phyloP scores from a whole-genome alignment of 768 basidiomycete species.

The Pisolithus sp. region DNA sequence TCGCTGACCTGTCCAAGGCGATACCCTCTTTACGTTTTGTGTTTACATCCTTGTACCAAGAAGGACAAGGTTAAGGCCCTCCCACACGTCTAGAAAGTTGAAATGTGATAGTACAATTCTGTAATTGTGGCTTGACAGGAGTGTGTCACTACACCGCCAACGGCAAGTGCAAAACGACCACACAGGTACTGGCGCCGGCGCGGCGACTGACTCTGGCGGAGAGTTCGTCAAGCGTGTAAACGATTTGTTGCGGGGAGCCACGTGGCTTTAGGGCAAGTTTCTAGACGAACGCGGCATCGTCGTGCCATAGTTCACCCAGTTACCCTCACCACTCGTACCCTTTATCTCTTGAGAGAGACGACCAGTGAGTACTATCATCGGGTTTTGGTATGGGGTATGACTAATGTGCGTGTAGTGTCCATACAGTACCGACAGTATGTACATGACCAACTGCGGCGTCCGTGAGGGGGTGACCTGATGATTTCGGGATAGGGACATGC shows the following conservation, averaged over 20 bases:
- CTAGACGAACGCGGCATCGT: background rate
- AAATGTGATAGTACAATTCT: background rate
- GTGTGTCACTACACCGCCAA: background rate
- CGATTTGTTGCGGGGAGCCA: background rate
- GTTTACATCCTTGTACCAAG: background rate
- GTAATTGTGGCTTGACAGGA: background rate
- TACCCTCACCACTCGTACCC: conserved; percentile 4
- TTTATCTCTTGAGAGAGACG: conserved; percentile 1
- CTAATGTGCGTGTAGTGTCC: conserved; percentile 15
- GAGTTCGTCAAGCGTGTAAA: too few relatives aligned
- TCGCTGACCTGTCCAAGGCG: background rate
- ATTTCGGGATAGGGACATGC: conserved; percentile 73
- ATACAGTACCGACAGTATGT: conserved; percentile 25
- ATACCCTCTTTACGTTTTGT: conserved; percentile 5
- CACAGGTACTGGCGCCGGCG: too few relatives aligned
- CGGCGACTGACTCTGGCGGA: too few relatives aligned
- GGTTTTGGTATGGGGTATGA: conserved; percentile 1
- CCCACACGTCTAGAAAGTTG: background rate
- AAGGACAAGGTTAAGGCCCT: background rate
- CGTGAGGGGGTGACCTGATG: conserved; percentile 4
- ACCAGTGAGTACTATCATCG: conserved; percentile 13
- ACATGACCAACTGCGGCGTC: conserved; percentile 6
- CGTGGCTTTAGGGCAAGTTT: conserved; percentile 25
- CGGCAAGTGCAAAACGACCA: background rate
- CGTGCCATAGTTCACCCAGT: conserved; percentile 1